phyloP scores from a whole-genome alignment of 495 filamentous ascomycete genomes.

The Tuber aestivum region DNA sequence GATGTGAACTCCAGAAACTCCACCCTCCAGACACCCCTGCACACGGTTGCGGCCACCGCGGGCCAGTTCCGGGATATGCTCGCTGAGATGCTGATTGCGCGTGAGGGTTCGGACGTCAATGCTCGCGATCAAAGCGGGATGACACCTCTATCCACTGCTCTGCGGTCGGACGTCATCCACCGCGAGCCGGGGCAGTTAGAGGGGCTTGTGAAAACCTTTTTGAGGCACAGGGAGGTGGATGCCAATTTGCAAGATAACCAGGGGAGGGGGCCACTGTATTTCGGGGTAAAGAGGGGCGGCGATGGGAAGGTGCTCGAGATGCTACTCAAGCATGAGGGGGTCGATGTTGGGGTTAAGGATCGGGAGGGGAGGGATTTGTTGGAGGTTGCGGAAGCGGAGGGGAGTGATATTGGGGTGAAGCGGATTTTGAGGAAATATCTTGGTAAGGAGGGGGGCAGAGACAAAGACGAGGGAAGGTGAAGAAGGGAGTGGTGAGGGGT shows the following conservation, averaged over 20 bases:
- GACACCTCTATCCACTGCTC: not conserved
- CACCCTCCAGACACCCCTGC: not conserved
- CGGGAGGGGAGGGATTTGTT: not conserved
- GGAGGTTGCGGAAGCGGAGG: not conserved
- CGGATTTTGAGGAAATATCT: not conserved
- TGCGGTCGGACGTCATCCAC: not conserved
- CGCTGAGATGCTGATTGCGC: not conserved
- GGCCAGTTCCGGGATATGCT: not conserved
- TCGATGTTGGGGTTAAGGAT: not conserved
- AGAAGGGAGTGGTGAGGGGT: not conserved
- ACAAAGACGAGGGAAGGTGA: not conserved
- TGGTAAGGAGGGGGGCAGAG: not conserved
- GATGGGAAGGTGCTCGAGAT: not conserved
- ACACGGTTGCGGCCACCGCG: not conserved
- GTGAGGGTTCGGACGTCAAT: not conserved
- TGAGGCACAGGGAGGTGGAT: not conserved
- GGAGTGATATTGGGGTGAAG: not conserved
- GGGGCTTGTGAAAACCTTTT: not conserved
- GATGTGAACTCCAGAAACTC: constrained; percentile 1
- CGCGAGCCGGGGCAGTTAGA: not conserved
- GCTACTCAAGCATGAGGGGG: not conserved
- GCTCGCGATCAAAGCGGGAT: not conserved
- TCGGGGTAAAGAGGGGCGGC: not conserved
- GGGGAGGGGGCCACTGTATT: not conserved
- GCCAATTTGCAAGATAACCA: not conserved